Evolutionary conservation across 1,139 yeast genomes (phyloP).

Genomic region (Eremothecium gossypii): DNA sequence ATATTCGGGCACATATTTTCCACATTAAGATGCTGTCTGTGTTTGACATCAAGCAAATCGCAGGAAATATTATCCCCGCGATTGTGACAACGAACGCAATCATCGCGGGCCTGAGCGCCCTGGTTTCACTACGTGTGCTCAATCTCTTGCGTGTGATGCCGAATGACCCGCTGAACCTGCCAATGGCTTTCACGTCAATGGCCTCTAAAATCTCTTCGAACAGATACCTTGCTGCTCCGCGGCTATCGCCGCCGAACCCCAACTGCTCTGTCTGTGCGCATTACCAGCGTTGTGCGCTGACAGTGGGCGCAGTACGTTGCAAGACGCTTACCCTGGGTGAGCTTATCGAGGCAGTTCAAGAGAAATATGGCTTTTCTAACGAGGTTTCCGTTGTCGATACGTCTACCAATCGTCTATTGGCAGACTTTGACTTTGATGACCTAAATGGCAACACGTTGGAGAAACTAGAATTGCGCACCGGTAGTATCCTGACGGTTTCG

Average conservation of each 20-base stretch:
- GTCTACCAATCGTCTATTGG: slow-evolving; percentile 52
- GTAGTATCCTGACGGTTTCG: slow-evolving; percentile 49
- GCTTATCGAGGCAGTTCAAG: slow-evolving; percentile 39
- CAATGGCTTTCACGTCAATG: slow-evolving; percentile 58
- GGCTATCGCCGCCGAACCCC: slow-evolving; percentile 51
- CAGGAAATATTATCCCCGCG: slow-evolving; percentile 97
- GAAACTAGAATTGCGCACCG: slow-evolving; percentile 49
- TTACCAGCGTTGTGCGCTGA: slow-evolving; percentile 43
- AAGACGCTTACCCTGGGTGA: slow-evolving; percentile 31
- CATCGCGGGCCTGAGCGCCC: slow-evolving; percentile 78
- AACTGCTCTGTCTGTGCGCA: slow-evolving; percentile 65
- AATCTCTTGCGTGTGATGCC: slow-evolving; percentile 19
- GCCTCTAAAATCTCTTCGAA: slow-evolving; percentile 40
- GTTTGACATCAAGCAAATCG: slow-evolving; percentile 86
- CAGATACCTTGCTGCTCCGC: slow-evolving; percentile 58
- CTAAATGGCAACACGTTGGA: slow-evolving; percentile 42
- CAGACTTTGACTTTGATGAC: slow-evolving; percentile 87
- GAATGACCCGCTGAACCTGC: slow-evolving; percentile 23
- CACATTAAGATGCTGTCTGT: slow-evolving; percentile 64
- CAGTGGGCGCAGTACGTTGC: slow-evolving; percentile 26
- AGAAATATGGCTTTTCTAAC: slow-evolving; percentile 48
- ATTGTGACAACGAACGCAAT: slow-evolving; percentile 97
- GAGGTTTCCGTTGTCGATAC: slow-evolving; percentile 60
- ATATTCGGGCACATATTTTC: slow-evolving; percentile 67
- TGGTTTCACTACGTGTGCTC: slow-evolving; percentile 57